Conservation (phyloP, 2,329 filamentous ascomycete species). For the Fusarium multiceps region DNA sequence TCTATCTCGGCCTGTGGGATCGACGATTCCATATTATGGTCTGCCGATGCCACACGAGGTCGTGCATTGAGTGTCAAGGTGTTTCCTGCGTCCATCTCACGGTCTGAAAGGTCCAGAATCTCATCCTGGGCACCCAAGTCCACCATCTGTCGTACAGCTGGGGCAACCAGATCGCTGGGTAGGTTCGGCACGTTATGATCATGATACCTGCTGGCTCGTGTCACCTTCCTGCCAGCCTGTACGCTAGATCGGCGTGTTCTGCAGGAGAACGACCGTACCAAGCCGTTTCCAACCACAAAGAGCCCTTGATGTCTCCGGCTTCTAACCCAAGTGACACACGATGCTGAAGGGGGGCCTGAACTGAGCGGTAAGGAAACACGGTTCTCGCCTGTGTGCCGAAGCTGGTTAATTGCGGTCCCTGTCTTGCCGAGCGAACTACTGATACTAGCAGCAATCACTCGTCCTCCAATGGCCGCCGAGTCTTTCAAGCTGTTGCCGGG, state of each 20-base stretch:
- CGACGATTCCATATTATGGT: constrained; percentile 67
- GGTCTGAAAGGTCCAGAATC: constrained; percentile 64
- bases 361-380: constrained; percentile 74
- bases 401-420: constrained; percentile 74
- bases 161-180: constrained; percentile 68
- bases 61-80: constrained; percentile 63
- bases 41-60: constrained; percentile 51
- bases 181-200: constrained; percentile 75
- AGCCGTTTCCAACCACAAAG: constrained; percentile 72
- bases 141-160: constrained; percentile 66
- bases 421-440: constrained; percentile 80
- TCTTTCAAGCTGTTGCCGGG: constrained; percentile 63
- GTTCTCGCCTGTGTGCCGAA: constrained; percentile 81
- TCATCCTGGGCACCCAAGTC: constrained; percentile 64
- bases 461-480: constrained; percentile 75
- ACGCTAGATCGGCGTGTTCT: constrained; percentile 66
- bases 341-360: constrained; percentile 63
- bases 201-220: constrained; percentile 68
- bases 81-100: constrained; percentile 65
- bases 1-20: constrained; percentile 89
- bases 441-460: constrained; percentile 78
- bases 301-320: constrained; percentile 71
- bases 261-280: constrained; percentile 73
- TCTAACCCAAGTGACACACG: constrained; percentile 74
- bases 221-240: constrained; percentile 62